Evolutionary conservation across 2,329 filamentous ascomycete species (phyloP).

Genomic region (Didymella segeticola): DNA sequence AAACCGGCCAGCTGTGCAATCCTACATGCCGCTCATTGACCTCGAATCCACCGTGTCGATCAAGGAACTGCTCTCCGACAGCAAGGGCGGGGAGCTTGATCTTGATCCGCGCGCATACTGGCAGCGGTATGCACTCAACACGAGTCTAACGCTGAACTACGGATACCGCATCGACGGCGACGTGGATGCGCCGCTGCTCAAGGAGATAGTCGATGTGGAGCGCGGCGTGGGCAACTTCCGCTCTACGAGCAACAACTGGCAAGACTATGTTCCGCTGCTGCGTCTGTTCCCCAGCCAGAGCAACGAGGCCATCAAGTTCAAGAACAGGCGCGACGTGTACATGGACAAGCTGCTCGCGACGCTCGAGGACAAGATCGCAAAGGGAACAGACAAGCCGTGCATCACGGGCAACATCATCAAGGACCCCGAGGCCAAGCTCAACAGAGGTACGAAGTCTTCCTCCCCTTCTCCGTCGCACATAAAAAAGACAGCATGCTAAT

Average conservation of each 20-base stretch:
- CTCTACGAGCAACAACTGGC: slow-evolving; percentile 82
- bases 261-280: slow-evolving; percentile 81
- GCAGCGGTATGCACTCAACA: slow-evolving; percentile 78
- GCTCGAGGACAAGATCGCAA: slow-evolving; percentile 66
- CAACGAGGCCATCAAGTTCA: slow-evolving; percentile 68
- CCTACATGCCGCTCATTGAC: slow-evolving; percentile 83
- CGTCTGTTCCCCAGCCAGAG: slow-evolving; percentile 69
- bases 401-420: slow-evolving; percentile 75
- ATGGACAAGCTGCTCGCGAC: slow-evolving; percentile 65
- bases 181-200: slow-evolving; percentile 69
- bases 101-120: slow-evolving; percentile 77
- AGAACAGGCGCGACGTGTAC: slow-evolving; percentile 72
- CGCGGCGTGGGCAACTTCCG: slow-evolving; percentile 77
- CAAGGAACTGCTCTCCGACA: slow-evolving; percentile 72
- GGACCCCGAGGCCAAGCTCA: slow-evolving; percentile 72
- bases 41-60: slow-evolving; percentile 76
- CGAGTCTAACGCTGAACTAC: slow-evolving; percentile 79
- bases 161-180: slow-evolving; percentile 77
- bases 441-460: slow-evolving; percentile 58
- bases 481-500: no score
- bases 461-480: neutral
- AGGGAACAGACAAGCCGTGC: slow-evolving; percentile 71
- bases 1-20: slow-evolving; percentile 76
- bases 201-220: slow-evolving; percentile 79
- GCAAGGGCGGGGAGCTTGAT: slow-evolving; percentile 65